Base-by-base conservation (phyloP, 2,329 filamentous ascomycete genomes). In the Pestalotiopsis sp. region DNA sequence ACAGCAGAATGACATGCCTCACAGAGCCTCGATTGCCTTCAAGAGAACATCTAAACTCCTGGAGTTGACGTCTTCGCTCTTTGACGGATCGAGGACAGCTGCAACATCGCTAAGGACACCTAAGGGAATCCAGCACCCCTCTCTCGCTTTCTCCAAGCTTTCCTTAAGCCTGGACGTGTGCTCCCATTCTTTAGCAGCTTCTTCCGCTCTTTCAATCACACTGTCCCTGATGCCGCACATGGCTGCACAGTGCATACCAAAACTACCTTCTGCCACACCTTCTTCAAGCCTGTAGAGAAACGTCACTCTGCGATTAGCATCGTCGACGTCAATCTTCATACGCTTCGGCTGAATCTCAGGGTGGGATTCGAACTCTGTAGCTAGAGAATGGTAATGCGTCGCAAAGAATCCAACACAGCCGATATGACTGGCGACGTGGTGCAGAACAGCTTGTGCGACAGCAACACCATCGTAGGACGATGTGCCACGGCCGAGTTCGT, bases 171-270 rank as follows among this genome's bases (percentile, higher is more conserved):
- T 86, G 73, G 93, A 95, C 0, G 96, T 98, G 80, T 98, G 94
- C 82, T 99, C 96, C 94, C 96, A 98, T 75, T 94, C 93, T 73
- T 87, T 90, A 1, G 96, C 96, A 5, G 96, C 96, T 25, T 91
- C 88, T 80, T 99, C 96, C 0, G 96, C 96, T 25, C 92, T 85
- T 77, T 95, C 91, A 70, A 99, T 94, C 17, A 99, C 90, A 67
- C 91, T 91, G 59, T 85, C 84, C 0, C 94, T 90, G 71, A 99
- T 98, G 1, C 96, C 96, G 75, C 96, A 99, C 96, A 99, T 99
- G 70, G 94, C 92, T 1, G 96, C 96, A 78, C 96, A 99, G 80
- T 99, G 96, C 96, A 99, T 99, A 75, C 96, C 96, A 77, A 98
- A 99, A 76, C 93, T 97, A 17, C 96, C 96, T 80, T 98, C 95